Evolutionary conservation across 352 stramenopile genomes (phyloP).

Genomic region (Globisporangium recalcitrans): DNA sequence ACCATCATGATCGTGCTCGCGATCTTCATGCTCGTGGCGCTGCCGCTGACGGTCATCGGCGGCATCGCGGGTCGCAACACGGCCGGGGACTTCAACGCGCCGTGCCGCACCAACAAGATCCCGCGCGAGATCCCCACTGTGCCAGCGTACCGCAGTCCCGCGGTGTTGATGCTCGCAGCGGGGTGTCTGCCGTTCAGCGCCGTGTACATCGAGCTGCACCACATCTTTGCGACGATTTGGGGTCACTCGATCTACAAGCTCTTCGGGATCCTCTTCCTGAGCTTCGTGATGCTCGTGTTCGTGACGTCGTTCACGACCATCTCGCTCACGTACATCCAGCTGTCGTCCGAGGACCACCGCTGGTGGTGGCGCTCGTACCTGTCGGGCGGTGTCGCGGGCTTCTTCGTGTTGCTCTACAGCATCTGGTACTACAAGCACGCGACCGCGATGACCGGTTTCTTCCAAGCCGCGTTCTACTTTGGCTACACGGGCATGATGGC

Average conservation of each 20-base stretch:
- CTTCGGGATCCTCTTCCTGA: conserved; percentile 96
- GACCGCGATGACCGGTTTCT: conserved; percentile 93
- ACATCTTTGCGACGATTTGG: conserved; percentile 98
- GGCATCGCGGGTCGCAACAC: conserved; percentile 94
- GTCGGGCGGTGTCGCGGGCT: conserved; percentile 91
- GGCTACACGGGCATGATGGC: conserved; percentile 96
- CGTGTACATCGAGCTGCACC: conserved; percentile 98
- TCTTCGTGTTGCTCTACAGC: conserved; percentile 96
- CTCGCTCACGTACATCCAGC: conserved; percentile 96
- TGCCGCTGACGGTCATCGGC: conserved; percentile 93
- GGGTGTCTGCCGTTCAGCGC: conserved; percentile 96
- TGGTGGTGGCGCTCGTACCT: conserved; percentile 98
- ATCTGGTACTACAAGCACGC: conserved; percentile 95
- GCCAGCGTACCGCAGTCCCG: conserved; percentile 83
- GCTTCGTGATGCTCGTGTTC: conserved; percentile 94
- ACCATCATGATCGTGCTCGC: conserved; percentile 94
- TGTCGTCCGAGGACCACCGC: conserved; percentile 93
- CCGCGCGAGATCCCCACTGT: conserved; percentile 90
- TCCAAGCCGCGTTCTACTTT: conserved; percentile 97
- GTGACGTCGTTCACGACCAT: conserved; percentile 97
- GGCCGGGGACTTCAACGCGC: conserved; percentile 86
- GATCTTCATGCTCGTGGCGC: conserved; percentile 90
- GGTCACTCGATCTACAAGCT: conserved; percentile 98
- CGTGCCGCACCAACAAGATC: conserved; percentile 95
- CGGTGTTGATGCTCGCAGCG: conserved; percentile 89